Conservation (phyloP, 2,329 filamentous ascomycete genomes). For the Lecanoromycetidae sp. region DNA sequence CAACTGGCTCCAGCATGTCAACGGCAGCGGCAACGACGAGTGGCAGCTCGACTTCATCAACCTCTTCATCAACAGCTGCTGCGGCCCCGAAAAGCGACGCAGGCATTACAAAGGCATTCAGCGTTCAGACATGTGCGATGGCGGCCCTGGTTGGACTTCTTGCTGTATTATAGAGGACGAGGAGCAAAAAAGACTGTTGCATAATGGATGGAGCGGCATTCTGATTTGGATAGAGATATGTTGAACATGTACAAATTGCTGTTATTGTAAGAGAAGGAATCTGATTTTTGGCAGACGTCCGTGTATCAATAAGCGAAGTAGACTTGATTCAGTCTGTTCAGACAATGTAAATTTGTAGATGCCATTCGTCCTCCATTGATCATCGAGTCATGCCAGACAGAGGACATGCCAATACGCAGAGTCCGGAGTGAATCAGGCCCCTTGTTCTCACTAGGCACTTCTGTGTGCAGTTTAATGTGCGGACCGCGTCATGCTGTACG, state of each 20-base stretch:
- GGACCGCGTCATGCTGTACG: too few relatives aligned
- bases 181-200: too few relatives aligned
- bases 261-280: neutral
- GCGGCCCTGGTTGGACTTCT: slow-evolving; percentile 7
- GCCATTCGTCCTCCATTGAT: neutral
- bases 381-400: too few relatives aligned
- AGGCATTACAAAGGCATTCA: neutral
- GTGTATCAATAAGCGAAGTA: neutral
- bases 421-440: too few relatives aligned
- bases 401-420: too few relatives aligned
- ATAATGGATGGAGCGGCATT: too few relatives aligned
- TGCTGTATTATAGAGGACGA: slow-evolving; percentile 3
- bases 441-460: too few relatives aligned
- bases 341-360: neutral
- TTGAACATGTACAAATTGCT: too few relatives aligned
- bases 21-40: neutral
- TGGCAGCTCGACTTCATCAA: neutral
- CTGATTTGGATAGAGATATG: neutral
- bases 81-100: neutral
- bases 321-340: neutral
- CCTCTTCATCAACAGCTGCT: neutral
- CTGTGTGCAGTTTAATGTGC: too few relatives aligned
- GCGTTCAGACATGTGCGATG: slow-evolving; percentile 7
- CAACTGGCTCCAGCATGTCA: neutral
- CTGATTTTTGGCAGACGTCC: neutral